phyloP scores from a whole-genome alignment of 75 land plant species.

The Picea glauca region DNA sequence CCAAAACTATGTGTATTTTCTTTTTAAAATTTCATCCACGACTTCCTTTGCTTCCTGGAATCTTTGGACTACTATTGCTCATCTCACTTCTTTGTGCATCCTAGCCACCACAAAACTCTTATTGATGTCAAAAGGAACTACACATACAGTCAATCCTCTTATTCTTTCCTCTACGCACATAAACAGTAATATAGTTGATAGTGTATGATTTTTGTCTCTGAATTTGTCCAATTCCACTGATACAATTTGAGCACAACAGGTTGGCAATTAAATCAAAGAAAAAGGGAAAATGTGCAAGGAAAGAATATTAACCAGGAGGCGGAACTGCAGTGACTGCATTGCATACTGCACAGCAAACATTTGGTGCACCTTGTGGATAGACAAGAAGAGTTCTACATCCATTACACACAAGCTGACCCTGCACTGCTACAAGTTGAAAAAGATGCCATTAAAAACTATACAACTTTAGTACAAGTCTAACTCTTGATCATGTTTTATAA shows the following conservation, averaged over 20 bases:
- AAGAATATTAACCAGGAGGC: constrained; percentile 55
- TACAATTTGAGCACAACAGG: background rate
- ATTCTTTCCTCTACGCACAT: background rate
- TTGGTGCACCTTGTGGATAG: constrained; percentile 88
- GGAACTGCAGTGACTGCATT: constrained; percentile 94
- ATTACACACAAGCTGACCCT: constrained; percentile 90
- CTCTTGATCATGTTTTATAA: no score
- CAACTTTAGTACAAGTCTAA: no score
- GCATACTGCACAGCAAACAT: constrained; percentile 98
- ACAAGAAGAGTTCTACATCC: constrained; percentile 91
- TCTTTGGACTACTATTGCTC: no score
- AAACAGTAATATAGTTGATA: background rate
- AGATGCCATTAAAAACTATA: no score
- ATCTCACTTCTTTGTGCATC: background rate
- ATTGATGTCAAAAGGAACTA: background rate
- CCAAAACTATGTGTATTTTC: no score
- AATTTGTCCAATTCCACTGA: background rate
- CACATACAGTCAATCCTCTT: background rate
- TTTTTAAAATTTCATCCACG: no score
- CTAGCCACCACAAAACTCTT: background rate
- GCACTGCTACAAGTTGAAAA: constrained; percentile 39
- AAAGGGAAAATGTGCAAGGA: background rate
- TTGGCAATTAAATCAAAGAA: background rate
- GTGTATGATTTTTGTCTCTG: background rate
- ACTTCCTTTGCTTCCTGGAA: no score